phyloP scores from a whole-genome alignment of 208 protist species.

The Leishmania gerbilli region DNA sequence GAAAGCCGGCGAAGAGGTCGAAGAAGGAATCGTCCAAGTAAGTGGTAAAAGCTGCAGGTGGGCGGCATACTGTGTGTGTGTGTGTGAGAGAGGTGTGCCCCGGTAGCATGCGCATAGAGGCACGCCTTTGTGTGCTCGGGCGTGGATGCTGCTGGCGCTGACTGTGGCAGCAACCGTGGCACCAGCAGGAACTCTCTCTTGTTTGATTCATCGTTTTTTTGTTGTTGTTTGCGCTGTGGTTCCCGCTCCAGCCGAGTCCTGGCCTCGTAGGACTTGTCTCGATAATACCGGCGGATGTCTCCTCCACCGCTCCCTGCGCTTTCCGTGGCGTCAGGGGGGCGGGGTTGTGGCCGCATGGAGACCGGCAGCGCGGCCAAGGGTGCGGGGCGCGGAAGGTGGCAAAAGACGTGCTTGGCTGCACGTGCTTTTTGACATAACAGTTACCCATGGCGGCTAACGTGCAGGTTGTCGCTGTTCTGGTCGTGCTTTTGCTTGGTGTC shows the following conservation, averaged over 20 bases:
- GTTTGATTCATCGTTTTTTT: background rate
- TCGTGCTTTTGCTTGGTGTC: background rate
- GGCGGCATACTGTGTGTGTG: background rate
- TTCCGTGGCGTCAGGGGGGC: background rate
- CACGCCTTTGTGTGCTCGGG: background rate
- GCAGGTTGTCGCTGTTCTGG: background rate
- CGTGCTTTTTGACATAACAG: background rate
- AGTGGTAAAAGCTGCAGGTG: background rate
- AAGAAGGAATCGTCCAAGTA: conserved; percentile 12
- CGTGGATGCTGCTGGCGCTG: background rate
- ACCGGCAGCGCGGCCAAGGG: background rate
- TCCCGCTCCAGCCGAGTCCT: background rate
- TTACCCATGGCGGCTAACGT: background rate
- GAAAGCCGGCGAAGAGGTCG: conserved; percentile 22
- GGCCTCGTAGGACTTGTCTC: background rate
- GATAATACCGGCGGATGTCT: background rate
- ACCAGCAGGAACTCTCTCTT: background rate
- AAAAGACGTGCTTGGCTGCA: background rate
- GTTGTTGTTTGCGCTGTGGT: too few relatives aligned
- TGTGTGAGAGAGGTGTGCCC: background rate
- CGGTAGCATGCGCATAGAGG: background rate
- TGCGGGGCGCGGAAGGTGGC: background rate
- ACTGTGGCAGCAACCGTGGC: background rate
- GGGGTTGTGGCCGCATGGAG: too few relatives aligned
- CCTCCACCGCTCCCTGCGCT: background rate